Evolutionary conservation across 108 stramenopile species (phyloP).

Genomic region (Skeletonema menzelii): DNA sequence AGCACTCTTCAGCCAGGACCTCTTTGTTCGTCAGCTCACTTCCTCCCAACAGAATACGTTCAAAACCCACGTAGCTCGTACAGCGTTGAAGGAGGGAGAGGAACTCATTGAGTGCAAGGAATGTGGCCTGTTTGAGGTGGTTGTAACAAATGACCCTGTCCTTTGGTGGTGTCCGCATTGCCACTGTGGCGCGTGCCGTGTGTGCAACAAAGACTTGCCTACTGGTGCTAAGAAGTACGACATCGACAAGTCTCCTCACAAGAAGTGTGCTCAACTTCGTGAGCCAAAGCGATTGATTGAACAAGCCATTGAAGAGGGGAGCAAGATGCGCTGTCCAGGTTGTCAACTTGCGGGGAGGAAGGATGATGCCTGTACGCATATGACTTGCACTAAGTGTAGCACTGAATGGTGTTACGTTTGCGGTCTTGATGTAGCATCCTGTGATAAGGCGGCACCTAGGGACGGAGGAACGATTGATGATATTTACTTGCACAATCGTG

Average conservation of each 20-base stretch:
- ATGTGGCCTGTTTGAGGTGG: constrained; percentile 5
- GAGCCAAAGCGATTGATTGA: constrained; percentile 7
- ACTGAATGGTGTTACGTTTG: constrained; percentile 12
- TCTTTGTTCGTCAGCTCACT: constrained; percentile 6
- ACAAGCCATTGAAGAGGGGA: constrained; percentile 6
- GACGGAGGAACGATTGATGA: not conserved
- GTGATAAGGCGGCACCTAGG: not conserved
- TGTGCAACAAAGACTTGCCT: constrained; percentile 12
- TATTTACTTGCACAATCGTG: constrained; percentile 4
- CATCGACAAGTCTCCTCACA: not conserved
- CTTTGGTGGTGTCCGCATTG: constrained; percentile 10
- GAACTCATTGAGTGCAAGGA: constrained; percentile 13
- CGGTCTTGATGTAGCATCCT: not conserved
- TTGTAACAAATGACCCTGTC: not conserved
- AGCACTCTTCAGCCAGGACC: constrained; percentile 4
- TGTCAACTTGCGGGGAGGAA: constrained; percentile 4
- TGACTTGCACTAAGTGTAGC: constrained; percentile 7
- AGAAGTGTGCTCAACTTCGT: constrained; percentile 1
- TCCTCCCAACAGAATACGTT: not conserved
- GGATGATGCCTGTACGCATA: constrained; percentile 6
- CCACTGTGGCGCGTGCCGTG: not conserved
- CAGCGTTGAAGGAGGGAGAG: not conserved
- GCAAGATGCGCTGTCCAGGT: constrained; percentile 3
- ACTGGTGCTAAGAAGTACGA: not conserved
- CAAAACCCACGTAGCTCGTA: not conserved